A percentile compares a stretch with the other conserved stretches of the same genome.
Evolutionary conservation across 1,139 yeast genomes (phyloP).

Genomic region (Geotrichum bryndzae): DNA sequence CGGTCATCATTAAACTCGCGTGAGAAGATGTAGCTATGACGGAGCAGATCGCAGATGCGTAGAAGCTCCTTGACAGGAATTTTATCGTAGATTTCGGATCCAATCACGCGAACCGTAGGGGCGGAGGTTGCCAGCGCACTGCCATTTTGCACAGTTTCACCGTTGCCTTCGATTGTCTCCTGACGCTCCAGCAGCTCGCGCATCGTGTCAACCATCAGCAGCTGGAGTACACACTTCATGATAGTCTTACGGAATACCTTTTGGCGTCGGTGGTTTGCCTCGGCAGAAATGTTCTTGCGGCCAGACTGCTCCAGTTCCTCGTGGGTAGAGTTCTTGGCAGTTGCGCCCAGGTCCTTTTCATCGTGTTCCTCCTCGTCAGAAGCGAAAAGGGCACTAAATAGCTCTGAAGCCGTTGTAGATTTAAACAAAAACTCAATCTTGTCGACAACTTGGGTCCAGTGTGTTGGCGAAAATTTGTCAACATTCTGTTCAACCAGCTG

Average conservation of each 20-base stretch:
- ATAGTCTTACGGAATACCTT: slow-evolving; percentile 68
- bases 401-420: slow-evolving; percentile 78
- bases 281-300: slow-evolving; percentile 3
- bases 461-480: slow-evolving; percentile 50
- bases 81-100: slow-evolving; percentile 49
- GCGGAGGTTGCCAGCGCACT: background rate
- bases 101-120: slow-evolving; percentile 1
- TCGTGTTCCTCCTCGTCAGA: slow-evolving; percentile 21
- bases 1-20: slow-evolving; percentile 83
- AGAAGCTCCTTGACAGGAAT: slow-evolving; percentile 64
- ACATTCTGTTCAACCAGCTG: slow-evolving; percentile 72
- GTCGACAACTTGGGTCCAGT: slow-evolving; percentile 66
- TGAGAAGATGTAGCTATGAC: slow-evolving; percentile 73
- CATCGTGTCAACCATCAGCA: slow-evolving; percentile 79
- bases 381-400: slow-evolving; percentile 47
- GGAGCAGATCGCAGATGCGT: slow-evolving; percentile 53
- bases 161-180: slow-evolving; percentile 33
- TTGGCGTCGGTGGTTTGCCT: slow-evolving; percentile 17
- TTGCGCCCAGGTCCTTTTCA: slow-evolving; percentile 8
- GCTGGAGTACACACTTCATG: slow-evolving; percentile 84
- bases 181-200: slow-evolving; percentile 68
- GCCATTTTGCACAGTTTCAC: background rate
- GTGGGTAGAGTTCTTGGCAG: slow-evolving; percentile 1
- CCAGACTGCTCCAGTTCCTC: background rate
- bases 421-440: slow-evolving; percentile 67